Evolutionary conservation across 139 green algal species (phyloP).

Genomic region (Micractinium sp.): DNA sequence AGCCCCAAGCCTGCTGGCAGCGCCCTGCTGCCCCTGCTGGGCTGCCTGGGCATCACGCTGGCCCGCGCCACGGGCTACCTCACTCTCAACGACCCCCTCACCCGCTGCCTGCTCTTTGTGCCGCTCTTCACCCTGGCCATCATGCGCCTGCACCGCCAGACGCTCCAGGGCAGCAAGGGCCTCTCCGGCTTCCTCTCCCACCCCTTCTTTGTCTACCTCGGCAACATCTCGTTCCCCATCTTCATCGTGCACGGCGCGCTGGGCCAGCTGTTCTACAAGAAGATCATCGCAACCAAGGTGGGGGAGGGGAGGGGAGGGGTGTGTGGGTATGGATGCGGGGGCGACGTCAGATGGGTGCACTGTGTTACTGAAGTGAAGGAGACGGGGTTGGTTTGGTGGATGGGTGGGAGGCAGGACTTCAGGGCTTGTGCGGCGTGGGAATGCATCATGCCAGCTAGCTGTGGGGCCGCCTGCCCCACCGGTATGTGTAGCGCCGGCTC

Average conservation of each 20-base stretch:
- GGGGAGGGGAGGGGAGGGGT: neutral
- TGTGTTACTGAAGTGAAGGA: too few relatives aligned
- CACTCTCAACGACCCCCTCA: slow-evolving; percentile 35
- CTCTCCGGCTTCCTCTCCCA: slow-evolving; percentile 16
- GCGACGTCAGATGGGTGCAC: too few relatives aligned
- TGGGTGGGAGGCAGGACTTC: too few relatives aligned
- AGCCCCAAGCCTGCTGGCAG: slow-evolving; percentile 9
- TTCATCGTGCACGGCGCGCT: slow-evolving; percentile 41
- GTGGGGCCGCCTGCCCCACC: too few relatives aligned
- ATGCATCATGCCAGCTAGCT: too few relatives aligned
- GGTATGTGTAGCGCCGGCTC: too few relatives aligned
- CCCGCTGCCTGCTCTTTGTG: slow-evolving; percentile 28
- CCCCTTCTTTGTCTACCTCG: slow-evolving; percentile 34
- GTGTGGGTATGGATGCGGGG: too few relatives aligned
- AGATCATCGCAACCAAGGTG: slow-evolving; percentile 32
- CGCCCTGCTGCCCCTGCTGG: slow-evolving; percentile 21
- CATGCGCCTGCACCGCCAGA: slow-evolving; percentile 42
- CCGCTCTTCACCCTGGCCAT: slow-evolving; percentile 32
- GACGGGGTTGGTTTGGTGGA: too few relatives aligned
- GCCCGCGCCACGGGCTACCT: slow-evolving; percentile 32
- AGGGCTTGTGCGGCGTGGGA: too few relatives aligned
- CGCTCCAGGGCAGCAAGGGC: slow-evolving; percentile 16
- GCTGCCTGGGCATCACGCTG: slow-evolving; percentile 30
- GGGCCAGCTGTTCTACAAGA: slow-evolving; percentile 48
- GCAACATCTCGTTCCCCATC: slow-evolving; percentile 44